Base-by-base conservation (phyloP, 225 moss, liverwort and hornwort genomes). In the Rhytidiadelphus loreus region DNA sequence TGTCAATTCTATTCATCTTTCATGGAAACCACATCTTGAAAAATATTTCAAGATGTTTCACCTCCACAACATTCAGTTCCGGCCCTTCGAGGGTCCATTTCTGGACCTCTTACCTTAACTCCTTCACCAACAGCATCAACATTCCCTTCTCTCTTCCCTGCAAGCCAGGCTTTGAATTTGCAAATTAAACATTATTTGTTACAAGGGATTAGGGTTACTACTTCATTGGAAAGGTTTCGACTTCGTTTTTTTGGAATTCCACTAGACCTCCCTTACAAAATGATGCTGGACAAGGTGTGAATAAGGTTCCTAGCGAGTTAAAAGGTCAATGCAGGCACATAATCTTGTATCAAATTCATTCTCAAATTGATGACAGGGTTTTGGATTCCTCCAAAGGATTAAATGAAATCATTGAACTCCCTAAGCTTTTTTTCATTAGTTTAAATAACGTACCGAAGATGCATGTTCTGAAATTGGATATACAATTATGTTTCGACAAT, bases 131-230 rank as follows among this genome's bases (percentile, higher is more conserved):
- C 48, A 64, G 59, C 77, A 26, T 70, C 39, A 16, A n/a, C 78
- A 39, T 73, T 64, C 41, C 64, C 13, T 39, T 22, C 11, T 21
- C 6, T 8, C 25, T 79, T 12, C 37, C 60, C 32, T 89, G 2
- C 2, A 12, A 4, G n/a, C n/a, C n/a, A n/a, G 13, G 11, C 21
- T 50, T 50, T 7, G 20, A 32, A 7, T 75, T 23, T 20, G 24
- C 15, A 16, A 6, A 6, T 15, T 55, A 24, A 24, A 2, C 2
- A 22, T 13, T 1, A 1, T 6, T 37, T 8, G 1, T 16, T 9
- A 9, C 0, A 15, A 35, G 22, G 8, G 37, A 7, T 53, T 5
- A 3, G 35, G 14, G 4, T 20, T 7, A 4, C 7, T 4, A 0
- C 0, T 9, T 20, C 2, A 4, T 32, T 12, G 12, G 8, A 13